phyloP scores from a whole-genome alignment of 306 rosid species.

The Quercus dentata region DNA sequence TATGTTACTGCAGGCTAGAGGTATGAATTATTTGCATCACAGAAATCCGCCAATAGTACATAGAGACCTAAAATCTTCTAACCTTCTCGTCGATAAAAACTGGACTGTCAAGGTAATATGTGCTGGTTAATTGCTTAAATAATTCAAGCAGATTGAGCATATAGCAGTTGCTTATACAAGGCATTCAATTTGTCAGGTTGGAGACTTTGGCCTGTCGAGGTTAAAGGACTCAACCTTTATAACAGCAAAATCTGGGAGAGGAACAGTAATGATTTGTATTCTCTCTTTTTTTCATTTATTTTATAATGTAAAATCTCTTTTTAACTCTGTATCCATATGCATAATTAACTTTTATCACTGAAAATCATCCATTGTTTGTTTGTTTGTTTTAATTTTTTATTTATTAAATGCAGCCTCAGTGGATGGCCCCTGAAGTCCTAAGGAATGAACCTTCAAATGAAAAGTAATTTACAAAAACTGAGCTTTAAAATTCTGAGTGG shows the following conservation, averaged over 20 bases:
- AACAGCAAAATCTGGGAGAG: constrained; percentile 65
- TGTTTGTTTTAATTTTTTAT: constrained; percentile 1
- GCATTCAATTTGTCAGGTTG: constrained; percentile 43
- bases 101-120: constrained; percentile 74
- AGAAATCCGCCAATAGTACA: constrained; percentile 83
- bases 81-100: constrained; percentile 71
- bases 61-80: constrained; percentile 78
- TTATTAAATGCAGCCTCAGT: constrained; percentile 61
- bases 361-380: constrained; percentile 13
- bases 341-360: background rate
- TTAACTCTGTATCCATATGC: background rate
- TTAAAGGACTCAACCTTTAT: constrained; percentile 62
- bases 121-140: background rate
- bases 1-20: constrained; percentile 58
- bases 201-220: constrained; percentile 78
- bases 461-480: constrained; percentile 45
- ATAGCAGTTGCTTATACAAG: constrained; percentile 9
- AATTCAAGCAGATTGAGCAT: constrained; percentile 5
- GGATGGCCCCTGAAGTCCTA: constrained; percentile 90
- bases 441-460: constrained; percentile 75
- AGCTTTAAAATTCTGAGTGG: background rate
- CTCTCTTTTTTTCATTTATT: background rate
- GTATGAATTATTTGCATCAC: constrained; percentile 77
- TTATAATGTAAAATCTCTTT: background rate
- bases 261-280: constrained; percentile 51